These are phyloP conservation scores for Dalbergia cochinchinensis DNA, from an alignment of 306 rosid genomes.

Conservation along the genomic window DNA sequence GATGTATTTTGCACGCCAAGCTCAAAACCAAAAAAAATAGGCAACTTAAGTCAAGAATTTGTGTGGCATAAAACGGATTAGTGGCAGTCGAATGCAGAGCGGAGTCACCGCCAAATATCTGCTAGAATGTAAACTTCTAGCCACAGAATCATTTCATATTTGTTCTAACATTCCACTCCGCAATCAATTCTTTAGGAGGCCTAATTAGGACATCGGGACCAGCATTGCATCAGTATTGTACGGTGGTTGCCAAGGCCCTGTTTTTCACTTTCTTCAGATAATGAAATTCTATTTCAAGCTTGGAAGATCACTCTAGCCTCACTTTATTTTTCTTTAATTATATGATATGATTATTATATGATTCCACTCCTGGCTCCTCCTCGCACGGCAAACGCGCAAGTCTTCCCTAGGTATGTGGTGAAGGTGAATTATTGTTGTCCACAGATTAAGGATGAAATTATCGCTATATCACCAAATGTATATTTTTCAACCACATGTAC, in stretches of 20 bases:
- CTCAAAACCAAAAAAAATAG: neutral
- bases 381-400: neutral
- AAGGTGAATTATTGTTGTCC: neutral
- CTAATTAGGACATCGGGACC: constrained; percentile 6
- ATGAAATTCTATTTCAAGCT: neutral
- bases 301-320: neutral
- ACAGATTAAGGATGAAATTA: too few relatives aligned
- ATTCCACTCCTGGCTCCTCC: neutral
- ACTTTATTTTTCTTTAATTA: neutral
- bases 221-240: neutral
- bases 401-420: neutral
- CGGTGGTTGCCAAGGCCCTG: neutral
- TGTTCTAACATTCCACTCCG: constrained; percentile 26
- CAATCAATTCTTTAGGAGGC: constrained; percentile 10
- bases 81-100: constrained; percentile 6
- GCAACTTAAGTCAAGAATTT: neutral
- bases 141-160: constrained; percentile 1
- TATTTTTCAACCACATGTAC: too few relatives aligned
- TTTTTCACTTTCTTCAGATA: neutral
- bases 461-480: too few relatives aligned
- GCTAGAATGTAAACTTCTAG: neutral
- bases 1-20: constrained; percentile 24
- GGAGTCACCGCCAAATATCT: neutral
- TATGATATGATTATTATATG: neutral
- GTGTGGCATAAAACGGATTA: neutral